These are phyloP conservation scores for Tirmania nivea DNA, from an alignment of 495 filamentous ascomycete species.

Conservation along the genomic window DNA sequence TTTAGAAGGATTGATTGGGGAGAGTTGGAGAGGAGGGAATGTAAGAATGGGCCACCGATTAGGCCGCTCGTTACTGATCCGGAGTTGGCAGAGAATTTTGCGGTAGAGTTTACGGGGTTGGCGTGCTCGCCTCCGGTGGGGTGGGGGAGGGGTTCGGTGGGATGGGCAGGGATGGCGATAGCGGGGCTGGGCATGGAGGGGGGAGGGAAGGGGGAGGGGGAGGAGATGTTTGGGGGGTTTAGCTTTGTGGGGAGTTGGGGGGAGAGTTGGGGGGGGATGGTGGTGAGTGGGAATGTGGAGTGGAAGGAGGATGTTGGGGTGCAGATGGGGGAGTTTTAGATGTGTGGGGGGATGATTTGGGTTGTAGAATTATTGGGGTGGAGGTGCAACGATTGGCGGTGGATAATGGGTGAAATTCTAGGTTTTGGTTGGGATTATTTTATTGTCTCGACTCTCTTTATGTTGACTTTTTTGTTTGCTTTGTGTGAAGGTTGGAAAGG, in stretches of 20 bases:
- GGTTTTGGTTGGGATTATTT: too few species aligned
- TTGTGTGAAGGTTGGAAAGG: too few species aligned
- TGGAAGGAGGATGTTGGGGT: neutral
- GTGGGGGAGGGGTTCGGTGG: conserved; percentile 20
- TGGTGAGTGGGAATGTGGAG: conserved; percentile 1
- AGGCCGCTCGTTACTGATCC: conserved; percentile 83
- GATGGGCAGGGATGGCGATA: conserved; percentile 9
- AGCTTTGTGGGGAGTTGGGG: conserved; percentile 56
- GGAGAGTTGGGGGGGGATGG: neutral
- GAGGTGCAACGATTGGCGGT: too few species aligned
- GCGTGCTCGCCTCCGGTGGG: conserved; percentile 50
- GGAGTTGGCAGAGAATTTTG: conserved; percentile 87
- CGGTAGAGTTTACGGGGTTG: conserved; percentile 63
- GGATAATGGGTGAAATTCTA: too few species aligned
- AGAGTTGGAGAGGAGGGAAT: conserved; percentile 49
- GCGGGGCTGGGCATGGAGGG: conserved; percentile 13
- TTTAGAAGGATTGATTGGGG: conserved; percentile 93
- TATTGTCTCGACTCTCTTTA: too few species aligned
- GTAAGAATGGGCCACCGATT: conserved; percentile 50
- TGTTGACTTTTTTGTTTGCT: too few species aligned
- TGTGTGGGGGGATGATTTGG: too few species aligned
- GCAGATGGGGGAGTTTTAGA: too few species aligned
- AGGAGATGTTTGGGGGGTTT: conserved; percentile 80
- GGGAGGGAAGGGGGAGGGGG: conserved; percentile 22
- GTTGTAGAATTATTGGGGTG: too few species aligned